Evolutionary conservation across 2,329 filamentous ascomycete species (phyloP), one percentile per base, ranked within the genome.

Genomic region (Didymella pomorum): DNA sequence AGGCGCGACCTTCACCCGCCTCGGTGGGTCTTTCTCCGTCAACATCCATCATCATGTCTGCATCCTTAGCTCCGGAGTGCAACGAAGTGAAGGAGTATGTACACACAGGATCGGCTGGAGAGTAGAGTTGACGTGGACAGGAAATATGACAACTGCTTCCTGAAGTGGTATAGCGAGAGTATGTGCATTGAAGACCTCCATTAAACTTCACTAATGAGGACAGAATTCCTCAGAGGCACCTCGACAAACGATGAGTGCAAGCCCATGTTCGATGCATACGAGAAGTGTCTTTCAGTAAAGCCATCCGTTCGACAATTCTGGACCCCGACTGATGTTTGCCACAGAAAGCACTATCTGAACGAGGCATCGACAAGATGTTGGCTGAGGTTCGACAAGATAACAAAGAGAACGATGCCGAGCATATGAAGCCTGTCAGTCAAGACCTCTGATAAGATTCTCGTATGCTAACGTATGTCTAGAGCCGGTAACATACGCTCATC

Each of bases 111-210:
- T 1, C 10, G 8, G 76, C 12, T 52, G 55, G 12, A 21, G 23
- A 14, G 14, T 5, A 11, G 14, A 29, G 14, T 41, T 53, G 11
- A 56, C 35, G 4, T 39, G 56, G 50, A 52, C 46, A 97, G 93
- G 76, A 91, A 89, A 70, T 99, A 99, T 76, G 95, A 99, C 78
- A 93, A 90, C 51, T 99, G 95, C 80, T 99, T 99, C 76, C 82
- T 99, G 64, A 98, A 97, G 80, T 99, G 95, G 95, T 99, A 99
- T 78, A 97, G 93, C 75, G 95, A 99, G 80, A 98, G 95, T 97
- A 83, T 58, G 89, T 39, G 41, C 31, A 37, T 16, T n/a, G 16
- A 2, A 14, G 9, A 25, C 23, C 20, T 26, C 21, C 12, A 1
- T 12, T 23, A 4, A 23, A 28, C 31, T 35, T 39, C 26, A 28